Conservation (phyloP, 164 flowering plant genomes). For the Umbellularia californica region DNA sequence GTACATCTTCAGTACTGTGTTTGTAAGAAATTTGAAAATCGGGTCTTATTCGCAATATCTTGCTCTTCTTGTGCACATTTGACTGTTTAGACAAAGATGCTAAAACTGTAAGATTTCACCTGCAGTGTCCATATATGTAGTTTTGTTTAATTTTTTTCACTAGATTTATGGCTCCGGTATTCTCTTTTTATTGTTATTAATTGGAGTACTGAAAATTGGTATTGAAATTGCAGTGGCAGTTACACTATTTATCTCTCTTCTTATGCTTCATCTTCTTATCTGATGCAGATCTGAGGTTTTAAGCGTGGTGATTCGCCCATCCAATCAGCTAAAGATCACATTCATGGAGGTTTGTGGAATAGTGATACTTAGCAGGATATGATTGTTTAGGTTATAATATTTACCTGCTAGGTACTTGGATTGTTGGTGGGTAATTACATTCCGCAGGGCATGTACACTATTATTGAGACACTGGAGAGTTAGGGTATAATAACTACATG, state of each 20-base stretch:
- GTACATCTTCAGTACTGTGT: neutral
- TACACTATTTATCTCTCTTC: no score
- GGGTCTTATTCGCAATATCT: neutral
- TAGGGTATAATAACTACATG: no score
- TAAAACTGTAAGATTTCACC: no score
- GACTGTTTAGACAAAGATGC: no score
- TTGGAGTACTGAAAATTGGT: no score
- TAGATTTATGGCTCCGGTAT: no score
- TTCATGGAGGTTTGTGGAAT: constrained; percentile 76
- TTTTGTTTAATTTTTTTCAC: neutral
- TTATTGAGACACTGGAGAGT: neutral
- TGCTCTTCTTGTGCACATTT: neutral
- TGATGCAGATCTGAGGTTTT: constrained; percentile 70
- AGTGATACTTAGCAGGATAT: neutral
- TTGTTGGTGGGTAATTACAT: neutral
- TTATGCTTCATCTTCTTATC: neutral
- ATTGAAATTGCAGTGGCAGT: no score
- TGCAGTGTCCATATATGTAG: neutral
- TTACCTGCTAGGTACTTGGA: neutral
- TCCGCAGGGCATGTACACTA: neutral
- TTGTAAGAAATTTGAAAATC: neutral
- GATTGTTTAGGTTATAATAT: neutral
- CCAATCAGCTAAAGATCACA: constrained; percentile 91
- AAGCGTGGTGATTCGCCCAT: constrained; percentile 75
- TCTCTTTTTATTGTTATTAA: no score